These are phyloP conservation scores for Phialemonium atrogriseum DNA, from an alignment of 2,329 filamentous ascomycete genomes.

Conservation along the genomic window DNA sequence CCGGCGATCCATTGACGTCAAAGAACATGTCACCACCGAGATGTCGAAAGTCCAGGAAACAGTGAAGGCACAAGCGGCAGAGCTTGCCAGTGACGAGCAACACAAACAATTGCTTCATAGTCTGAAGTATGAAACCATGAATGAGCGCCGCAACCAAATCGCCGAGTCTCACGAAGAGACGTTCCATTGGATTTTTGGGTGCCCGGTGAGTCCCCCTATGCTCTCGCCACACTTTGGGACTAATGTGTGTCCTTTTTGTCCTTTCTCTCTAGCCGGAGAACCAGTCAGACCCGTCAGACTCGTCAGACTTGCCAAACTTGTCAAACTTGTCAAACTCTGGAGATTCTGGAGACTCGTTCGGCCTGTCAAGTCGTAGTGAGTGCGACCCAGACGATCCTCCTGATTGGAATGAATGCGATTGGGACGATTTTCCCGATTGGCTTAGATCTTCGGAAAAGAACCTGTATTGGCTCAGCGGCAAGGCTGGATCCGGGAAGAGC, in stretches of 20 bases:
- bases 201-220: no score
- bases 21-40: no score
- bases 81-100: not conserved
- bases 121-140: conserved; percentile 4
- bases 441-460: conserved; percentile 1
- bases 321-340: no score
- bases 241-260: no score
- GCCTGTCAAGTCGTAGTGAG: no score
- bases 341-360: no score
- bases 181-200: conserved; percentile 6
- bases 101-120: conserved; percentile 4
- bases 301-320: not conserved
- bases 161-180: conserved; percentile 3
- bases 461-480: conserved; percentile 9
- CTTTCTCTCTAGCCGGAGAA: not conserved
- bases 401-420: not conserved
- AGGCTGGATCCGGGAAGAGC: conserved; percentile 9
- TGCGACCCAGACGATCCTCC: no score
- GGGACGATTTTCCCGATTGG: conserved; percentile 9
- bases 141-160: conserved; percentile 4
- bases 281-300: not conserved
- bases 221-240: no score
- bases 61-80: not conserved
- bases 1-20: no score
- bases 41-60: no score